Evolutionary conservation across 495 filamentous ascomycete species (phyloP), one percentile per base, ranked within the genome.

Genomic region (Podospora comata): DNA sequence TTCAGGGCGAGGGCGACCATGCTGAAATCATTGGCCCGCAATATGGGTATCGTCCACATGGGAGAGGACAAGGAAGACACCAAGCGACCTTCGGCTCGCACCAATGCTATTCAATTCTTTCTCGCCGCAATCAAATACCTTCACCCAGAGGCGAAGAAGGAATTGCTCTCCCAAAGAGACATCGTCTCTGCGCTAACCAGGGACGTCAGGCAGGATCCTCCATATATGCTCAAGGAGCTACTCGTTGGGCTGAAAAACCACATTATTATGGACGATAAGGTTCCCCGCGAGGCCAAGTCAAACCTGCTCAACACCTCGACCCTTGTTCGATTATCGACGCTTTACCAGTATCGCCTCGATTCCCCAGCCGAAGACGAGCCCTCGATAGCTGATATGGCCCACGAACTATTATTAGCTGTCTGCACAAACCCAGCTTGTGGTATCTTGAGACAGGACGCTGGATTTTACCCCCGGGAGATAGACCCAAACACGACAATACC

Each of bases 21-120:
- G 4, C 89, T 94, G 67, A 92, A 90, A 75, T 85, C 87, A 4
- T 76, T 97, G 11, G 88, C 82, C 4, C 80, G 87, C 39, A 88
- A 88, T 72, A 81, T 91, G 67, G 79, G 81, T 23, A 77, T 86
- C 34, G 79, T 81, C 69, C 80, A 78, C 72, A 76, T 83, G 3
- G 86, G 87, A 39, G 83, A 85, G 9, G 80, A 78, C 28, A 71
- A 81, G 0, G 85, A 88, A 70, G 84, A 87, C 26, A 54, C 62
- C 6, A 83, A 85, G 68, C 85, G 86, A 66, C 88, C 91, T 6
- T 91, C 91, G 1, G 80, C 95, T n/a, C 82, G 93, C 48, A 87
- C 89, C 5, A 90, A 90, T 78, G 90, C 93, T 27, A 81, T 92
- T 54, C 85, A 85, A 30, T 94, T 94, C 78, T 78, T 97, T 5